Base-by-base conservation (phyloP, 2,329 filamentous ascomycete species). In the Apiospora sp. region DNA sequence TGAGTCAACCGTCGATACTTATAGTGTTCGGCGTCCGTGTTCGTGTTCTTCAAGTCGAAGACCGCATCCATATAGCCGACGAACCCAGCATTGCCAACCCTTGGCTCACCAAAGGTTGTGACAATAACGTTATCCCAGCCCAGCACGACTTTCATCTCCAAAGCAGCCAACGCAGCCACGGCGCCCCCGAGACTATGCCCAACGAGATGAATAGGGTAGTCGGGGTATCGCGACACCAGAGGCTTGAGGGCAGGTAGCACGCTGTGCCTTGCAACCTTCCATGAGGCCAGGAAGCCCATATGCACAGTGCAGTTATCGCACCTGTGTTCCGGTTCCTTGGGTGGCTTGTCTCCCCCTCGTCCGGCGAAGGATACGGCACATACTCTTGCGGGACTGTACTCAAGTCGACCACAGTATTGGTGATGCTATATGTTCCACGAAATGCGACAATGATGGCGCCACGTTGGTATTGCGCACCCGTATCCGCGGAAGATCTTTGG, bases 151-250 rank as follows among this genome's bases (percentile, higher is more conserved):
- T 91, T 88, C 79, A 98, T 89, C 79, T 99, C 96, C 43, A 98
- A 86, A 1, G 90, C 94, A 0, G 95, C 96, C 4, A 99, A 88
- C 1, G 94, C 92, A 3, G 96, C 96, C 1, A 99, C 94, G 0
- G 96, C 95, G 22, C 96, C 96, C 27, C 96, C 96, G 0, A 99
- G 90, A 69, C 94, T 97, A 81, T 99, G 96, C 0, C 96, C 96
- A 10, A 98, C 91, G 3, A 99, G 86, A 34, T 93, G 91, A 19
- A 98, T 84, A 54, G 90, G 85, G 78, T 97, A 96, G 34, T 89
- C 84, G 0, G 93, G 93, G 78, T 96, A 89, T 58, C 88, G 83
- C 22, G 85, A 80, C 34, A 88, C 85, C 6, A 94, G 85, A 6
- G 84, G 82, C 71, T 89, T 84, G 4, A 99, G 84, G 41, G 91